phyloP scores from a whole-genome alignment of 2,329 filamentous ascomycete species.

The Shiraia sp. region DNA sequence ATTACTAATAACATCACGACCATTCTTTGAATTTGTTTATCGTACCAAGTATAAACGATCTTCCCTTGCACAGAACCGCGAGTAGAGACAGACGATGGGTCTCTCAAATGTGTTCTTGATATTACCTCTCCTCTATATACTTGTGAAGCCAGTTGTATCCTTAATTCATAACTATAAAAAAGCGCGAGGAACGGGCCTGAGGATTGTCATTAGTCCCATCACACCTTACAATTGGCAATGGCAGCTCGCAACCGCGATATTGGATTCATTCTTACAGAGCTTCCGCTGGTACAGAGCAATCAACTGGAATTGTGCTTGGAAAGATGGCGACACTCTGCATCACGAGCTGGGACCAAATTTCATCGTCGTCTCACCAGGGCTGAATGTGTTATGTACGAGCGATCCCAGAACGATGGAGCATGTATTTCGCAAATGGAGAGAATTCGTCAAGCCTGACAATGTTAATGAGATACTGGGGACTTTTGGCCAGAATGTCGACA shows the following conservation, averaged over 20 bases:
- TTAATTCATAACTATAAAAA: constrained; percentile 19
- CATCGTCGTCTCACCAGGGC: constrained; percentile 16
- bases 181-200: constrained; percentile 17
- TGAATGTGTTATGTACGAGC: constrained; percentile 18
- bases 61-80: too few relatives aligned
- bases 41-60: too few relatives aligned
- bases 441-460: constrained; percentile 25
- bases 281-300: constrained; percentile 20
- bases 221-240: constrained; percentile 18
- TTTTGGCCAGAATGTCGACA: constrained; percentile 24
- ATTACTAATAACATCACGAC: too few relatives aligned
- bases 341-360: constrained; percentile 17
- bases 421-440: constrained; percentile 20
- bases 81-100: too few relatives aligned
- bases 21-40: too few relatives aligned
- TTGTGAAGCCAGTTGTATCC: not conserved
- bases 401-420: constrained; percentile 17
- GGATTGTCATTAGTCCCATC: constrained; percentile 17
- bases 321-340: constrained; percentile 13
- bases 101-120: too few relatives aligned
- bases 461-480: constrained; percentile 22
- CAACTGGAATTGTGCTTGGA: constrained; percentile 19
- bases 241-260: constrained; percentile 7
- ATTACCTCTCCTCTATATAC: too few relatives aligned
- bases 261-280: constrained; percentile 1